Percentiles rank a stretch among this genome's conserved stretches.
These are phyloP conservation scores for Arxiozyma heterogenica DNA, from an alignment of 1,139 yeast genomes.

Conservation along the genomic window DNA sequence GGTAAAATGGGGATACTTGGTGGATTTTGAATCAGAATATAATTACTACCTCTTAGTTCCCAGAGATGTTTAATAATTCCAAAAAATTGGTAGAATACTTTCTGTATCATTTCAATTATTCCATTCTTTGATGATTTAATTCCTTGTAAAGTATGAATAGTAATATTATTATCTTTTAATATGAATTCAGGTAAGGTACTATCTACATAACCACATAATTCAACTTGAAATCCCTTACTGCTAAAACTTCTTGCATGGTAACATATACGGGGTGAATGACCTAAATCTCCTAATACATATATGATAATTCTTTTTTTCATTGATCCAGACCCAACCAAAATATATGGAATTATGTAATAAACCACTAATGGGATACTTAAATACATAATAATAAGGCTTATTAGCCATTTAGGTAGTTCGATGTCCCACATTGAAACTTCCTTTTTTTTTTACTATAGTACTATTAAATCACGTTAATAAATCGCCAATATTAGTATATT, in stretches of 20 bases:
- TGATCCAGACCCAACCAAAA: conserved; percentile 29
- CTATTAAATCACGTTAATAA: not conserved
- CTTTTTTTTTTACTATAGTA: no score
- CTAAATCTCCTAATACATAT: conserved; percentile 85
- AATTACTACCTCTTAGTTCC: conserved; percentile 54
- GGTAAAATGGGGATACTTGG: conserved; percentile 81
- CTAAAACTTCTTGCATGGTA: conserved; percentile 81
- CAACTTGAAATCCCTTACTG: conserved; percentile 61
- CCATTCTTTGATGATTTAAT: conserved; percentile 22
- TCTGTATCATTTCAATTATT: conserved; percentile 42
- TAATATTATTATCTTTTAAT: conserved; percentile 43
- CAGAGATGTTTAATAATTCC: conserved; percentile 41
- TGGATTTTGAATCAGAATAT: conserved; percentile 81
- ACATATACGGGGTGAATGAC: conserved; percentile 92
- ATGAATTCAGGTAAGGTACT: conserved; percentile 45
- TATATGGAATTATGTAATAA: conserved; percentile 30
- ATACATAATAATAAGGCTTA: conserved; percentile 31
- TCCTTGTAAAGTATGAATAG: conserved; percentile 36
- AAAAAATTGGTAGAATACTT: conserved; percentile 49
- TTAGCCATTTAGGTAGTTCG: conserved; percentile 13
- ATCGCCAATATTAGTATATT: no score
- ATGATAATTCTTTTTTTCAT: conserved; percentile 52
- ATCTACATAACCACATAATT: conserved; percentile 76
- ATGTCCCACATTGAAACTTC: not conserved
- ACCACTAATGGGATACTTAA: conserved; percentile 31